Evolutionary conservation across 1,284 basidiomycete species (phyloP).

Genomic region (Pascua sp.): DNA sequence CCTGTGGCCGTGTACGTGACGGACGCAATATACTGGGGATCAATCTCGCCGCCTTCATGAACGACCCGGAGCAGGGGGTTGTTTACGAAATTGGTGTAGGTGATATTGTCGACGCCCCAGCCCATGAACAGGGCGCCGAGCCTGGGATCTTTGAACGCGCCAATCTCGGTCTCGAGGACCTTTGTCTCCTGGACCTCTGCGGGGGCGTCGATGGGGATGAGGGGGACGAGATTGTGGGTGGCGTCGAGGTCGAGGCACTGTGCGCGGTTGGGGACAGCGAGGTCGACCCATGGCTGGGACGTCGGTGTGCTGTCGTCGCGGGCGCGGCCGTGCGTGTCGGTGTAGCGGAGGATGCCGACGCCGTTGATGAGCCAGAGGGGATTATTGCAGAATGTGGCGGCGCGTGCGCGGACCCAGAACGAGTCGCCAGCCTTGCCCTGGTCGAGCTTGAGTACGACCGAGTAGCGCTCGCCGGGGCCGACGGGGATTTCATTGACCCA

Average conservation of each 20-base stretch:
- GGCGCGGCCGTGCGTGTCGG: constrained; percentile 5
- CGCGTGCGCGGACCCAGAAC: constrained; percentile 40
- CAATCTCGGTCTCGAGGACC: constrained; percentile 24
- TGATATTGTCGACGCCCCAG: constrained; percentile 31
- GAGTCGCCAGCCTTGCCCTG: constrained; percentile 25
- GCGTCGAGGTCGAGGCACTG: constrained; percentile 10
- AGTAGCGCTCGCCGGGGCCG: constrained; percentile 36
- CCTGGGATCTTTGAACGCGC: constrained; percentile 17
- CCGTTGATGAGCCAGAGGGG: neutral
- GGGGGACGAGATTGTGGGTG: constrained; percentile 9
- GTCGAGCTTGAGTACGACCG: constrained; percentile 35
- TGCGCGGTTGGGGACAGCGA: neutral
- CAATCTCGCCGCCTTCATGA: constrained; percentile 19
- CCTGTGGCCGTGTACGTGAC: neutral
- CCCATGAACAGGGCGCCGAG: constrained; percentile 18
- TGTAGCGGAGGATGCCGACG: constrained; percentile 13
- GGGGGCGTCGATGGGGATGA: constrained; percentile 3
- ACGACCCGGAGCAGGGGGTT: constrained; percentile 36
- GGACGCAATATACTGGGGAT: constrained; percentile 16
- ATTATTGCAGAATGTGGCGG: constrained; percentile 16
- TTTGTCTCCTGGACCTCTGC: constrained; percentile 12
- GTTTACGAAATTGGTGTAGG: constrained; percentile 33
- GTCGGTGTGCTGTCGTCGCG: constrained; percentile 7
- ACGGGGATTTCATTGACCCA: constrained; percentile 26
- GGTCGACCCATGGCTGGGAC: constrained; percentile 22